These are phyloP conservation scores for Scleromitrula shiraiana DNA, from an alignment of 2,329 filamentous ascomycete genomes.

Conservation along the genomic window DNA sequence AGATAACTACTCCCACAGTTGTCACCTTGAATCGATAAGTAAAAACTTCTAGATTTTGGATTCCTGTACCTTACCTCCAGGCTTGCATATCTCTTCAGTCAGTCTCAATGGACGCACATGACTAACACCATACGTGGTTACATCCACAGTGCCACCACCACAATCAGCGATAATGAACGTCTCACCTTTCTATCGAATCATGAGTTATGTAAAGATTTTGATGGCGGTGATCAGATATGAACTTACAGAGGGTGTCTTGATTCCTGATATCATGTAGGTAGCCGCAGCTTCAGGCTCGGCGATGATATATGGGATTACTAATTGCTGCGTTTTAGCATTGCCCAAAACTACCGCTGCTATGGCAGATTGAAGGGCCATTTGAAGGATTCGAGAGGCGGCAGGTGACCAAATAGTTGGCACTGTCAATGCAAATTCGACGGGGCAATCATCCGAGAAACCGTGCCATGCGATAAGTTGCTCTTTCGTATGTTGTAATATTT, in stretches of 20 bases:
- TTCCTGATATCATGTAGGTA: conserved; percentile 16
- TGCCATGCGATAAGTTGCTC: background rate
- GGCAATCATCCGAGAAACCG: background rate
- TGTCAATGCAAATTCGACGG: conserved; percentile 11
- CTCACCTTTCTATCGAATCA: conserved; percentile 13
- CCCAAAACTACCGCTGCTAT: conserved; percentile 3
- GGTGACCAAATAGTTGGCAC: conserved; percentile 13
- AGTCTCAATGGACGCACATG: conserved; percentile 20
- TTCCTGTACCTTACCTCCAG: conserved; percentile 10
- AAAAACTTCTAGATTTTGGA: background rate
- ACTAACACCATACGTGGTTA: conserved; percentile 20
- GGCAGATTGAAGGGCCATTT: conserved; percentile 7
- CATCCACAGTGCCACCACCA: conserved; percentile 27
- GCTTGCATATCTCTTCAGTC: conserved; percentile 12
- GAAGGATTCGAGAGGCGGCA: conserved; percentile 9
- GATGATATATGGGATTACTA: conserved; percentile 16
- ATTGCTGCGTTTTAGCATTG: background rate
- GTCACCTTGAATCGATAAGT: conserved; percentile 2
- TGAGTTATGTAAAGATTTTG: background rate
- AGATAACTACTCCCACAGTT: conserved; percentile 13
- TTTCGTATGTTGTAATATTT: background rate
- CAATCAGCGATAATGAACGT: conserved; percentile 20
- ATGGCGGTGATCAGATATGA: background rate
- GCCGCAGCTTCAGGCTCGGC: conserved; percentile 28
- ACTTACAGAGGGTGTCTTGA: background rate